phyloP scores from a whole-genome alignment of 306 rosid species.

The Trifolium repens region DNA sequence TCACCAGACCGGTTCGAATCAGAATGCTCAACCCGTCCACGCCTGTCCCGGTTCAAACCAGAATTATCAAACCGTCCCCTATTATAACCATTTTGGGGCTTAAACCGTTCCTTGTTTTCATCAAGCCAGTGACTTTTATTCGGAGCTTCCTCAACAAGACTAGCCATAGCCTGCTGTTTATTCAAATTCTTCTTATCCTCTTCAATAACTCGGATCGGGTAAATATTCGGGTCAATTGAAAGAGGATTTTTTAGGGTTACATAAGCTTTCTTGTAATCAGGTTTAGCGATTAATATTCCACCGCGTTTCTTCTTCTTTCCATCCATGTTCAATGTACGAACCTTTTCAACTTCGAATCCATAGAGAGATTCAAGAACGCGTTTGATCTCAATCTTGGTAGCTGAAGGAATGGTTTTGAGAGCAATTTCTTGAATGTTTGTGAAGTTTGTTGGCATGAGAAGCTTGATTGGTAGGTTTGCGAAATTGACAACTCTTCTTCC shows the following conservation, averaged over 20 bases:
- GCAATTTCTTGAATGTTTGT: constrained; percentile 81
- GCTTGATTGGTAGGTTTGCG: constrained; percentile 91
- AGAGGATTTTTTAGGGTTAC: constrained; percentile 74
- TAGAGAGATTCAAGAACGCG: constrained; percentile 87
- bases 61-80: constrained; percentile 2
- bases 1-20: constrained; percentile 12
- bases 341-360: constrained; percentile 84
- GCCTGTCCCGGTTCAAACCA: background rate
- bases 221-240: constrained; percentile 64
- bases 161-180: constrained; percentile 53
- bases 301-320: constrained; percentile 89
- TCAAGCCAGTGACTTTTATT: constrained; percentile 73
- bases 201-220: constrained; percentile 63
- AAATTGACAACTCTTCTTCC: constrained; percentile 56
- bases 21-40: background rate
- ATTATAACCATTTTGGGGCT: background rate
- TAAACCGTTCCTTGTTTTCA: constrained; percentile 31
- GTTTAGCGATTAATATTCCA: constrained; percentile 63
- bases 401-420: constrained; percentile 87
- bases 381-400: constrained; percentile 94
- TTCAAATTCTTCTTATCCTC: constrained; percentile 56
- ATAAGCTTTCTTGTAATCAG: constrained; percentile 87
- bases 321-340: constrained; percentile 81
- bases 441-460: constrained; percentile 76
- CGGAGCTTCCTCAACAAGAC: constrained; percentile 61